A percentile compares a stretch with the other conserved stretches of the same genome.
phyloP scores from a whole-genome alignment of 2,329 filamentous ascomycete species.

The Lecanoromycetidae sp. region DNA sequence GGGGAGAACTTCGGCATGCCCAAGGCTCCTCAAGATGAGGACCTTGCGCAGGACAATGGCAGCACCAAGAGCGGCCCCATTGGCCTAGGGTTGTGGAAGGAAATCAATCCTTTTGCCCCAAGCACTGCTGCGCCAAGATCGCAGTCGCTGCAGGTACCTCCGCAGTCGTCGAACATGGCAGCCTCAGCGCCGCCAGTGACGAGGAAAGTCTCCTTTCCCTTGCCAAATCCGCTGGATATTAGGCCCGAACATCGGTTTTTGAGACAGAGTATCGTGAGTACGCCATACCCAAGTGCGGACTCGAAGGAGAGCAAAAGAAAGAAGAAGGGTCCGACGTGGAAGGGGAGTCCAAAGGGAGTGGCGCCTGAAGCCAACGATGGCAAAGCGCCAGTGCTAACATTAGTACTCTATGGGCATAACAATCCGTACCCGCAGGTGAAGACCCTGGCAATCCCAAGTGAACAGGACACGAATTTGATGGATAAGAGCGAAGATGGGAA shows the following conservation, averaged over 20 bases:
- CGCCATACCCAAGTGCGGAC: slow-evolving; percentile 13
- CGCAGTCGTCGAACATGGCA: not conserved
- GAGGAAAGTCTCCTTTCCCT: slow-evolving; percentile 13
- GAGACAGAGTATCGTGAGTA: slow-evolving; percentile 16
- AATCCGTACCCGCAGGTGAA: slow-evolving; percentile 10
- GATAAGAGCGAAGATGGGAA: slow-evolving; percentile 3
- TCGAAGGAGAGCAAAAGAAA: slow-evolving; percentile 1
- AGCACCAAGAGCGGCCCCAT: not conserved
- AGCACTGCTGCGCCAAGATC: not conserved
- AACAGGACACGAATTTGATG: not conserved
- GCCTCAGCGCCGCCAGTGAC: not conserved
- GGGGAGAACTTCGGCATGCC: not conserved
- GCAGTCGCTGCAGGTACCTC: not conserved
- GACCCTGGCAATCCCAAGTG: slow-evolving; percentile 7
- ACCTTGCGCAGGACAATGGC: not conserved
- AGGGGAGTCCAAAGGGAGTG: not conserved
- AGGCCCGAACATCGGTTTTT: slow-evolving; percentile 2
- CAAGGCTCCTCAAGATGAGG: not conserved
- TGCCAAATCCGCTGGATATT: slow-evolving; percentile 4
- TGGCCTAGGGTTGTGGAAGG: slow-evolving; percentile 1
- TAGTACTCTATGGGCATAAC: slow-evolving; percentile 12
- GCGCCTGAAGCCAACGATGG: not conserved
- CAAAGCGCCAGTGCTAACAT: slow-evolving; percentile 4
- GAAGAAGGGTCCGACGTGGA: too few species aligned
- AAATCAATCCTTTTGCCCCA: slow-evolving; percentile 1